Base-by-base conservation (phyloP, 2,329 filamentous ascomycete genomes). In the Pseudocercospora fijiensis region DNA sequence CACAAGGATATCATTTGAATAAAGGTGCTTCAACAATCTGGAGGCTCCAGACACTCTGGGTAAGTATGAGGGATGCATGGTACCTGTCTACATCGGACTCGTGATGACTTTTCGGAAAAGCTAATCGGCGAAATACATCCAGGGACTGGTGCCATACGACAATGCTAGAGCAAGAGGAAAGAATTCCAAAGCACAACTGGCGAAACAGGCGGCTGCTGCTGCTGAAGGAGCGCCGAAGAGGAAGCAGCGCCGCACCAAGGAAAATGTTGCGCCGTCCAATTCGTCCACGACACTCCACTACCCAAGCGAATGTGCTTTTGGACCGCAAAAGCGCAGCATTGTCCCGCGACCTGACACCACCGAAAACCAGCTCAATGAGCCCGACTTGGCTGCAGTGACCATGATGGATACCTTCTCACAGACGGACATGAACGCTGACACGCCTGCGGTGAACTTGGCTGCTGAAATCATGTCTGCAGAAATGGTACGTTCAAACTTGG, bases 381-480 rank as follows among this genome's bases (percentile, higher is more conserved):
- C 59, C 43, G 49, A 61, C 43, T 53, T 55, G 18, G 49, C 30
- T 9, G 37, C 56, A 49, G 61, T 55, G 30, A 43, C 53, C 24
- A 22, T 27, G 9, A 55, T 58, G 53, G 43, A 57, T 22, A 24
- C 47, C 6, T 30, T 41, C 28, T 27, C 22, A 6, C 55, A 49
- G 9, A 22, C 37, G 9, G 56, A 61, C 9, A 22, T 41, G 53
- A 24, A 56, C 26, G 28, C 9, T n/a, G 26, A n/a, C 9, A 41
- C 58, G 24, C 56, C 63, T 18, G 41, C 61, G 16, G 61, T 69
- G 41, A 59, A 61, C 41, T 22, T 64, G 10, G 65, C 69, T 30
- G 61, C 66, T 33, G 66, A 72, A 18, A 57, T 72, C 57, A 72
- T 72, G 71, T 70, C 67, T 5, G 69, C 70, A 2, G 69, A 72